Evolutionary conservation across 345 rosid genomes (phyloP), one percentile per base, ranked within the genome.

Genomic region (Corymbia maculata): DNA sequence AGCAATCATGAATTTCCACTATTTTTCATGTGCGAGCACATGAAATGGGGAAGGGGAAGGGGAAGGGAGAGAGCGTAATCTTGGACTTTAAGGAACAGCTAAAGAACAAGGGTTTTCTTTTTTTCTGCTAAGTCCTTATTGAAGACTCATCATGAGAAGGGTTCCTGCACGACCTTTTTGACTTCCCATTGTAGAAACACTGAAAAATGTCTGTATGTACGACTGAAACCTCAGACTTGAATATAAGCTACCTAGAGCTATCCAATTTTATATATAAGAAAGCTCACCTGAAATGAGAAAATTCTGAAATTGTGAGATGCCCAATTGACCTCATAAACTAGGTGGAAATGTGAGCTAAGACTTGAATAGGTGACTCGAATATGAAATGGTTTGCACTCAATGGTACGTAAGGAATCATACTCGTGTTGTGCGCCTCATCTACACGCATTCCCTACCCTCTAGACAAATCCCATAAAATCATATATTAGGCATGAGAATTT

Each of bases 1-100:
- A 21, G 82, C 82, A 70, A 70, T 70, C 82, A 70, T 70, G 82
- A 36, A 70, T 70, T 70, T 70, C 49, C 82, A 70, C 49, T 47
- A 57, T 86, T 70, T 68, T 30, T 87, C 61, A 52, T 79, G 61
- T 87, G 88, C 88, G 75, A 24, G 88, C 88, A 87, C 88, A 79
- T 87, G 85, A 36, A 36, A 36, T 2, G 42, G 42, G 42, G 42
- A 36, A 4, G 42, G 42, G 42, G 42, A 79, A 19, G 47, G 13
- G 47, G 45, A 52, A 6, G 19, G 4, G 87, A 19, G 49, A 6
- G 50, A 28, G 4, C 42, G 53, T 7, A 52, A 86, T 86, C 45
- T 32, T 13, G 80, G 80, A 70, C 80, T 70, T 70, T 32, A 70
- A 70, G 47, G 44, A 70, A 70, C 82, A 70, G 22, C 82, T 8